phyloP scores from a whole-genome alignment of 352 stramenopile genomes.

The Pythium aquatile region DNA sequence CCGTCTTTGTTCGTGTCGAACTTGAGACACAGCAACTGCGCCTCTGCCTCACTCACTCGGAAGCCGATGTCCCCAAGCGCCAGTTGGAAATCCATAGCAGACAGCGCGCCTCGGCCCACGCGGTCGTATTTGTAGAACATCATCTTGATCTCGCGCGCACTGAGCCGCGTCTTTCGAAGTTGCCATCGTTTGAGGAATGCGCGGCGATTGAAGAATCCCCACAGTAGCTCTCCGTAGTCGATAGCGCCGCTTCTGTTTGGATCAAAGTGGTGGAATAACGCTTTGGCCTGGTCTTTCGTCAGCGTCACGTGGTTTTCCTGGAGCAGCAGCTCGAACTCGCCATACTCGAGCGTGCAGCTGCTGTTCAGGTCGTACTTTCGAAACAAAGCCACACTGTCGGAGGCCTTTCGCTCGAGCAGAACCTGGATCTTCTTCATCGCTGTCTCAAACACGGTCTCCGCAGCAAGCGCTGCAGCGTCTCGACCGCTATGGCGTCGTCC shows the following conservation, averaged over 20 bases:
- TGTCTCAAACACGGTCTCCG: conserved; percentile 37
- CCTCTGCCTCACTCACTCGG: conserved; percentile 40
- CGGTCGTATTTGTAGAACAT: conserved; percentile 56
- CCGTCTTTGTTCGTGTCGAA: conserved; percentile 55
- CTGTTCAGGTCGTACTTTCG: conserved; percentile 45
- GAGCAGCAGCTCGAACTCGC: conserved; percentile 44
- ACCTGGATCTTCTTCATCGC: conserved; percentile 61
- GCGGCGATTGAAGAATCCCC: conserved; percentile 60
- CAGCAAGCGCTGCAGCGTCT: conserved; percentile 29
- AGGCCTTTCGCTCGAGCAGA: conserved; percentile 21
- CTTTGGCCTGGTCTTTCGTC: conserved; percentile 39
- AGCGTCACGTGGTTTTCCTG: conserved; percentile 30
- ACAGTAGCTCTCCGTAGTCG: conserved; percentile 61
- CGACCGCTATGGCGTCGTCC: conserved; percentile 40
- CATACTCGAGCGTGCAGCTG: conserved; percentile 45
- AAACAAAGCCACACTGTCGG: conserved; percentile 37
- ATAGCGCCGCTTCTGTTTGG: conserved; percentile 44
- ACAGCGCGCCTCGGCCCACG: conserved; percentile 34
- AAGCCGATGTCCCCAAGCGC: conserved; percentile 58
- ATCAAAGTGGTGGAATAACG: conserved; percentile 52
- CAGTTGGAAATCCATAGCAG: conserved; percentile 42
- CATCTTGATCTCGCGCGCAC: conserved; percentile 27
- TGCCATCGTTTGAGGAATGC: conserved; percentile 61
- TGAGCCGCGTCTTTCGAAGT: conserved; percentile 33
- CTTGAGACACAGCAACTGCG: conserved; percentile 44